Evolutionary conservation across 202 grass and related monocot species (phyloP), one percentile per base, ranked within the genome.

Genomic region (Panicum virgatum): DNA sequence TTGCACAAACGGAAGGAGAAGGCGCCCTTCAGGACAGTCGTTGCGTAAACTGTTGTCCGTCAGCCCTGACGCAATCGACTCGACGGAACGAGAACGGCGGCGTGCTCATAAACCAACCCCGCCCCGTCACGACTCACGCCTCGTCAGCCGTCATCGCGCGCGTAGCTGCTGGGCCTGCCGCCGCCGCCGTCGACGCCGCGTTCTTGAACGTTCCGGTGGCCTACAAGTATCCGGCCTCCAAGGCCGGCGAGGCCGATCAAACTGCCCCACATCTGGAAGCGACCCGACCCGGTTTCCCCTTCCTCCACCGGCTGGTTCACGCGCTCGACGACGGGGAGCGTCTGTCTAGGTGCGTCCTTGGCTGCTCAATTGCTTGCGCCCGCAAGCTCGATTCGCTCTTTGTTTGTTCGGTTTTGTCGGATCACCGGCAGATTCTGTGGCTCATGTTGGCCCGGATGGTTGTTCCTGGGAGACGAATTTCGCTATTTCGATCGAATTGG

Each of bases 121-220:
- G 6, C 45, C 14, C 30, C 32, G 47, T n/a, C n/a, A n/a, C n/a
- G n/a, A n/a, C n/a, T n/a, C n/a, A n/a, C n/a, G n/a, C n/a, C n/a
- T n/a, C n/a, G n/a, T n/a, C n/a, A n/a, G n/a, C n/a, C n/a, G n/a
- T 66, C 61, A 65, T 45, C 75, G 11, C 51, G 72, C 72, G 42
- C 34, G 51, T 25, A 54, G 62, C 32, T 36, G 44, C 1, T 12
- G 39, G n/a, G 39, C 39, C 16, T 16, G 20, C 38, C 58, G 38
- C 39, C 69, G 76, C 40, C 72, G 79, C 27, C 74, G 38, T 39
- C 69, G 76, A 34, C 72, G 79, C 51, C 64, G 56, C 69, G 48
- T 66, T 85, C 78, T 51, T n/a, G 65, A 77, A 89, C 77, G 9
- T 81, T 85, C 77, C 72, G 3, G 42, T 20, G 29, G 64, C 72